Evolutionary conservation across 306 rosid genomes (phyloP).

Genomic region (Aeschynomene evenia): DNA sequence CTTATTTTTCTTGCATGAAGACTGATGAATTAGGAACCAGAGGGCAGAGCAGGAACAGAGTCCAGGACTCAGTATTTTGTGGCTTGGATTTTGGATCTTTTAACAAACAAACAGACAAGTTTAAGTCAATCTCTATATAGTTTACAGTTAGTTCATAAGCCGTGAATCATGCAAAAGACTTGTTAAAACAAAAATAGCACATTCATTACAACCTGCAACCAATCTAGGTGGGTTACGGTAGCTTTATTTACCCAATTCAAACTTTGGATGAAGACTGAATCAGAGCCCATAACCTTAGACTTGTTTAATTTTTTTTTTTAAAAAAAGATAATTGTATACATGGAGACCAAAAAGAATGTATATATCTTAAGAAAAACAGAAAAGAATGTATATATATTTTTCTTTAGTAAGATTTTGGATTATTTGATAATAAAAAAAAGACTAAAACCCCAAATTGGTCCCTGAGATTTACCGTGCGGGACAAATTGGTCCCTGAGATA

Average conservation of each 20-base stretch:
- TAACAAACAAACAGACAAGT: not conserved
- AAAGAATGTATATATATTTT: not conserved
- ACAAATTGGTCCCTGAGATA: no score
- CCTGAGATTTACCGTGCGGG: no score
- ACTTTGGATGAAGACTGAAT: not conserved
- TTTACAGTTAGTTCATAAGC: not conserved
- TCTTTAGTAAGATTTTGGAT: not conserved
- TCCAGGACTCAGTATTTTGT: slow-evolving; percentile 39
- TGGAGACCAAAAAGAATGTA: no score
- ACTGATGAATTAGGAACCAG: no score
- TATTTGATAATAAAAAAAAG: no score
- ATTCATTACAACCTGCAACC: not conserved
- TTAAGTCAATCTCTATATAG: not conserved
- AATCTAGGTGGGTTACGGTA: not conserved
- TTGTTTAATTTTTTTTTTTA: no score
- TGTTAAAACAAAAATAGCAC: not conserved
- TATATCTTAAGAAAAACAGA: no score
- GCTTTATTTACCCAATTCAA: not conserved
- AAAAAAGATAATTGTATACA: no score
- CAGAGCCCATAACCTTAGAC: slow-evolving; percentile 6
- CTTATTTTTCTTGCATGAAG: not conserved
- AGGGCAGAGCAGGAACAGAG: not conserved
- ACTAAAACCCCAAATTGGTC: no score
- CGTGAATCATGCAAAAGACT: not conserved
- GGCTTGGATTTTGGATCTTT: slow-evolving; percentile 66